Percentiles rank a stretch among this genome's conserved stretches.
phyloP scores from a whole-genome alignment of 2,329 filamentous ascomycete species.

The Sclerotinia trifoliorum region DNA sequence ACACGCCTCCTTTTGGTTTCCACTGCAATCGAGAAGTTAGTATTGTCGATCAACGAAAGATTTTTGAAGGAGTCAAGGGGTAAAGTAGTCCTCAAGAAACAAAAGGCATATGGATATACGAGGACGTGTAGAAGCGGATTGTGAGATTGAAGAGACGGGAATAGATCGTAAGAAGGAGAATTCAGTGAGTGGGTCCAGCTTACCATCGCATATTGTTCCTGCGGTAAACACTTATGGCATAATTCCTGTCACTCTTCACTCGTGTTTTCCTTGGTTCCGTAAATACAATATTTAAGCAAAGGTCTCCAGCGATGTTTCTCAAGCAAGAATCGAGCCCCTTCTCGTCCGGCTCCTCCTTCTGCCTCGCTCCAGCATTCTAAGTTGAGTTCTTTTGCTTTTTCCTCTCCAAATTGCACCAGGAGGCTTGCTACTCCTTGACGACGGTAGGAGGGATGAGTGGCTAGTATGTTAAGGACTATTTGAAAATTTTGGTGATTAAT shows the following conservation, averaged over 20 bases:
- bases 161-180: no score
- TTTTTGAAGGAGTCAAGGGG: no score
- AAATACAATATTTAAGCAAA: slow-evolving; percentile 6
- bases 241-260: slow-evolving; percentile 11
- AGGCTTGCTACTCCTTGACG: background rate
- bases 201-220: slow-evolving; percentile 12
- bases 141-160: no score
- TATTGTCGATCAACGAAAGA: background rate
- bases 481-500: background rate
- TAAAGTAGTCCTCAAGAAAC: no score
- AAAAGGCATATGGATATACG: no score
- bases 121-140: background rate
- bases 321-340: slow-evolving; percentile 10
- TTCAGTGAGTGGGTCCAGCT: no score
- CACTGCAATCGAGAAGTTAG: background rate
- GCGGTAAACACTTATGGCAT: background rate
- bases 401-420: slow-evolving; percentile 2
- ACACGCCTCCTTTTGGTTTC: slow-evolving; percentile 3
- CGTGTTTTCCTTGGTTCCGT: background rate
- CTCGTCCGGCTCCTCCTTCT: background rate
- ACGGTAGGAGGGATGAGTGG: slow-evolving; percentile 8
- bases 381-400: slow-evolving; percentile 5
- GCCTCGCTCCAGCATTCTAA: slow-evolving; percentile 10
- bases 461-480: slow-evolving; percentile 6
- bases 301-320: slow-evolving; percentile 9